Evolutionary conservation across 2,329 filamentous ascomycete genomes (phyloP).

Genomic region (Fusarium sp.): DNA sequence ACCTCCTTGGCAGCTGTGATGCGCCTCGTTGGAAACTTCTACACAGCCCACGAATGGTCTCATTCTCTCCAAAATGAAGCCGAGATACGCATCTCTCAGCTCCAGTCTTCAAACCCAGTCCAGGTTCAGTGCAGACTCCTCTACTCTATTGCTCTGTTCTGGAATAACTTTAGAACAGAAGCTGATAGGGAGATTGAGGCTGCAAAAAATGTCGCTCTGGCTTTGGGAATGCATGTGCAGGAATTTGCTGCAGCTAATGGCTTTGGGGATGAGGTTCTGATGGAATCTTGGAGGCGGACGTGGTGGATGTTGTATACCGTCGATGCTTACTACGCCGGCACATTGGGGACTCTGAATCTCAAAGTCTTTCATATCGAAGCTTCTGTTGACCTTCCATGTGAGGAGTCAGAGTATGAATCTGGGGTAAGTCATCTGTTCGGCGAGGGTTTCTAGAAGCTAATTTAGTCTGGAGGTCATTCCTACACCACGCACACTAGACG

Average conservation of each 20-base stretch:
- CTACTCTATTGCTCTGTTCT: conserved; percentile 54
- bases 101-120: conserved; percentile 41
- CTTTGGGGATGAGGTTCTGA: conserved; percentile 59
- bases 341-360: conserved; percentile 47
- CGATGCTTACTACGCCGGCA: conserved; percentile 63
- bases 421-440: conserved; percentile 47
- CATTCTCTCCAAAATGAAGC: conserved; percentile 1
- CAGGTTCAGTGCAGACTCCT: conserved; percentile 55
- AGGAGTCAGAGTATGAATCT: conserved; percentile 67
- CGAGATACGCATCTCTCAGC: conserved; percentile 16
- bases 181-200: conserved; percentile 53
- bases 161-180: conserved; percentile 45
- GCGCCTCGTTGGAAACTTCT: conserved; percentile 53
- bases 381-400: conserved; percentile 73
- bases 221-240: conserved; percentile 69
- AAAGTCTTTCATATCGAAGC: conserved; percentile 57
- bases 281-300: conserved; percentile 74
- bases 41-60: conserved; percentile 42
- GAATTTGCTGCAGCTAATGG: conserved; percentile 65
- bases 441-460: neutral
- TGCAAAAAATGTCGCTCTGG: conserved; percentile 69
- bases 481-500: conserved; percentile 15
- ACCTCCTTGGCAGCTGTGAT: conserved; percentile 46
- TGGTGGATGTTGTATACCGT: conserved; percentile 78
- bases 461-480: neutral